Evolutionary conservation across 2,329 filamentous ascomycete genomes (phyloP), one percentile per base, ranked within the genome.

Genomic region (Diaporthe destruens): DNA sequence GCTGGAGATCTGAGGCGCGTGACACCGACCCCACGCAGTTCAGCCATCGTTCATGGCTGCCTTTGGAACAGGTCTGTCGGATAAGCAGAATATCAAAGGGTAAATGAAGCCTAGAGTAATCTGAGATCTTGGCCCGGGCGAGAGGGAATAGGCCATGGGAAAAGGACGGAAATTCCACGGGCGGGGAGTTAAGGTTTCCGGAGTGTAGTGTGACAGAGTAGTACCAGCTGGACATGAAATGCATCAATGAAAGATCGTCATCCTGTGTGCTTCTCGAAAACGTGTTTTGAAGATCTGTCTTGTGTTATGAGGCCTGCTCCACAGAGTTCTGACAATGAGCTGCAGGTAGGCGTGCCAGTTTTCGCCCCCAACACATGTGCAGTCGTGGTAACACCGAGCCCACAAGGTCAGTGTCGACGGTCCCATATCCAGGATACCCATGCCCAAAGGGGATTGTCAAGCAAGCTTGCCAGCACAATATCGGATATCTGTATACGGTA

Each of bases 1-100:
- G 85, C 85, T 85, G 3, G 83, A 85, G 76, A 80, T 87, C 63
- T 81, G 81, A 51, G 80, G 85, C 85, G 76, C 75, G 83, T 76
- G 23, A 67, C 36, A 12, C n/a, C 1, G 14, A 54, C 1, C 34
- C 34, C 11, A 51, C n/a, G 23, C 29, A 23, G 1, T 23, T 32
- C 23, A 61, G 69, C 57, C 51, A 29, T 36, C 44, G 69, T 20
- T 63, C 6, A 53, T 18, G 7, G 42, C 56, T 73, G 54, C 57
- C 36, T 8, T n/a, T n/a, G 32, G 14, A 3, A 34, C 75, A 85
- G 84, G 78, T 72, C 75, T 85, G 2, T 86, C 86, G 73, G 84
- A 86, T 71, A 86, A 86, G 75, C 78, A 82, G 74, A 78, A 82
- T 72, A 83, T 86, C 53, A 83, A 85, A 74, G 78, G 86, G 73